Percentiles rank a stretch among this genome's conserved stretches.
Evolutionary conservation across 2,329 filamentous ascomycete species (phyloP).

Genomic region (Ceratocystis huliohia): DNA sequence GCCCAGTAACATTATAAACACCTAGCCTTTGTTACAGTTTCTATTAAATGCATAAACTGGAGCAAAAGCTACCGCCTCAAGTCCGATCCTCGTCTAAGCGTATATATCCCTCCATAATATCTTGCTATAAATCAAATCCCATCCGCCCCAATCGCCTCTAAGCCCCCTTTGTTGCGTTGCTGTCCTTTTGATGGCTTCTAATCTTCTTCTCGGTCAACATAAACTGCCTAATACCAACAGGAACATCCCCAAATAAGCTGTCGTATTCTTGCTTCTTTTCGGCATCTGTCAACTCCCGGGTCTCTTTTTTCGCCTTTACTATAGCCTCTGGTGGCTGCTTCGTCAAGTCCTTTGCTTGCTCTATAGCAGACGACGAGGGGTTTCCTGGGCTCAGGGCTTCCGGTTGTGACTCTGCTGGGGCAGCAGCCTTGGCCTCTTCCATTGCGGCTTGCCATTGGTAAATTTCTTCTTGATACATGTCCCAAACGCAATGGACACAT

Average conservation of each 20-base stretch:
- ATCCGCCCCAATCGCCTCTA: slow-evolving; percentile 29
- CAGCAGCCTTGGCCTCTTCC: slow-evolving; percentile 38
- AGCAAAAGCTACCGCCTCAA: too few species aligned
- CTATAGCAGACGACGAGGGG: neutral
- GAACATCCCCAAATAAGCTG: slow-evolving; percentile 65
- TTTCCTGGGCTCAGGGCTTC: slow-evolving; percentile 6
- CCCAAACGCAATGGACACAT: slow-evolving; percentile 96
- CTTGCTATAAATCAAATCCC: neutral
- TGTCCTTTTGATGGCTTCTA: slow-evolving; percentile 53
- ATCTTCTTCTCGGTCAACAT: slow-evolving; percentile 94
- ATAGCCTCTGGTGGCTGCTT: neutral
- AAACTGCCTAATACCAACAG: slow-evolving; percentile 88
- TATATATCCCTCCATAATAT: neutral
- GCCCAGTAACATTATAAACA: too few species aligned
- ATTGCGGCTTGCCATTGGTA: slow-evolving; percentile 69
- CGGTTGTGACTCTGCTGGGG: slow-evolving; percentile 23
- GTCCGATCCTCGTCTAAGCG: neutral
- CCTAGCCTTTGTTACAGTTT: too few species aligned
- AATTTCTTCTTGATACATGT: slow-evolving; percentile 78
- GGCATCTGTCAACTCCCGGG: neutral
- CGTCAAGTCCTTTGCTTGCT: neutral
- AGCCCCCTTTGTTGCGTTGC: slow-evolving; percentile 35
- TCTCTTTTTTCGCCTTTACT: neutral
- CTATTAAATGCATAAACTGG: too few species aligned
- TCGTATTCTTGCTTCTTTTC: slow-evolving; percentile 37